Conservation (phyloP, 768 basidiomycete genomes). For the Termitomyces sp. region DNA sequence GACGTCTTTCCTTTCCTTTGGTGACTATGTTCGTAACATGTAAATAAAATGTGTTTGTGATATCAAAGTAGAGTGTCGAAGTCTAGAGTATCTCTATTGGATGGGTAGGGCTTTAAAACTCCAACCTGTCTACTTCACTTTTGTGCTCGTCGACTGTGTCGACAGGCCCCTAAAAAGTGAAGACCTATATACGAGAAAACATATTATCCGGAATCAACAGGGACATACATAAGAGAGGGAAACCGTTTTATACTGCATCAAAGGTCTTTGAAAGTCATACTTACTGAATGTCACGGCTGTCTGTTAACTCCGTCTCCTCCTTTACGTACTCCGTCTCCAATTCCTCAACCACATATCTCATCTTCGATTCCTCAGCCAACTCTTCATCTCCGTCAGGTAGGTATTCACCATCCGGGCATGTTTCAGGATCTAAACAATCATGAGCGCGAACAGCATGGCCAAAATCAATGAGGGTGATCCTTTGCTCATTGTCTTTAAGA, state of each 20-base stretch:
- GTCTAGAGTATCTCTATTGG: neutral
- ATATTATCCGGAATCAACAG: neutral
- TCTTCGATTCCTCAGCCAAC: too few relatives aligned
- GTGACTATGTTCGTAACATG: neutral
- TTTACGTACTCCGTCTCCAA: too few relatives aligned
- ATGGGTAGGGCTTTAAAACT: too few relatives aligned
- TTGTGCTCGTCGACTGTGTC: too few relatives aligned
- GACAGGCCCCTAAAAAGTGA: neutral
- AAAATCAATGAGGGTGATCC: neutral
- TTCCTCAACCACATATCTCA: too few relatives aligned
- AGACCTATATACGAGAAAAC: neutral
- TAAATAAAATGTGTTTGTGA: neutral
- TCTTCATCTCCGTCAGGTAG: neutral
- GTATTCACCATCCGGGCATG: neutral
- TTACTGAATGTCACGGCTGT: too few relatives aligned
- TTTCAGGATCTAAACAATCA: neutral
- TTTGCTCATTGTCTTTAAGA: neutral
- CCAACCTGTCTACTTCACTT: too few relatives aligned
- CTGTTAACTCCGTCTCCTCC: too few relatives aligned
- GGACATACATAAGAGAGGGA: too few relatives aligned
- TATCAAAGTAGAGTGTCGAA: neutral
- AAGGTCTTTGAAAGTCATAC: too few relatives aligned
- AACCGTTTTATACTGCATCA: too few relatives aligned
- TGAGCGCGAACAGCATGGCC: neutral
- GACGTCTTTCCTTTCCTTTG: neutral